Base-by-base conservation (phyloP, 495 filamentous ascomycete genomes). In the Daldinia loculata region DNA sequence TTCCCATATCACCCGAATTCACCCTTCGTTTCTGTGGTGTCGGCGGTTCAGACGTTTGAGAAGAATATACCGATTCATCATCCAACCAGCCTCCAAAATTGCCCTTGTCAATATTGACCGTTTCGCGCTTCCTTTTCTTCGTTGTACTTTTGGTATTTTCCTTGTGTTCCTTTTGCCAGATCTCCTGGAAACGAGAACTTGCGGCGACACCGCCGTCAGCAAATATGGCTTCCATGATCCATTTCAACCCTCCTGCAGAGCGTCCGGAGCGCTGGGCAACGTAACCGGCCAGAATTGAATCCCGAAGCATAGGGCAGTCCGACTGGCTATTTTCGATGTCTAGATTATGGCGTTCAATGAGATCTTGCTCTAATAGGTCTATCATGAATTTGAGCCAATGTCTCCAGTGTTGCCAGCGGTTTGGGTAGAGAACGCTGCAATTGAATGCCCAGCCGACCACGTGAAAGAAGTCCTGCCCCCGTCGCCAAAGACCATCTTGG, bases 391-490 rank as follows among this genome's bases (percentile, higher is more conserved):
- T 87, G 4, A 98, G 82, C 92, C 93, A 97, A 6, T 88, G 76
- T 64, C 85, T 89, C 95, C 95, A 99, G 73, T 88, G 84, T 61
- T 85, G 86, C 95, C 95, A 99, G 24, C 93, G 82, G 41, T 85
- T 85, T 4, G 81, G 80, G 61, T 94, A 84, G 45, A 84, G 77
- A 2, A 93, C 85, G 15, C 93, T 93, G 80, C 95, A 99, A 71
- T 93, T 94, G 77, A 98, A 97, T 0, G 92, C 90, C 95, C 95
- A 98, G 4, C 95, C 95, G 0, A 95, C 88, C 0, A 91, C 86
- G 43, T 91, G 87, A 93, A 96, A 99, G 68, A 98, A 95, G 74
- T 97, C 92, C 27, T 91, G 88, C 0, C 89, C 92, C 19, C 87
- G 84, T 15, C 80, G 78, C 88, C 92, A 97, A 6, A 98, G 55